Evolutionary conservation across 2,329 filamentous ascomycete species (phyloP).

Genomic region (Dactylellina leptospora): DNA sequence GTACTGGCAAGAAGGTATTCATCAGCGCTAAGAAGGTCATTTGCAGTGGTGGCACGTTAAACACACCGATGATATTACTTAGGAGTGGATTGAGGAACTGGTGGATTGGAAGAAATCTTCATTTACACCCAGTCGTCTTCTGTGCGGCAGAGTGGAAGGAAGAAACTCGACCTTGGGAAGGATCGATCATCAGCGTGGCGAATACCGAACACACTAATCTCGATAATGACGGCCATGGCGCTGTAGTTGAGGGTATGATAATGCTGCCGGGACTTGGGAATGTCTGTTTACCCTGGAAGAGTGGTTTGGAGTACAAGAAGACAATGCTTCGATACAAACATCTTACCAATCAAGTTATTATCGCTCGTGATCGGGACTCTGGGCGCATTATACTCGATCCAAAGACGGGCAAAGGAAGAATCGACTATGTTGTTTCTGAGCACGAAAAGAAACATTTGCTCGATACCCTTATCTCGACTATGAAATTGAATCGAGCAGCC

Average conservation of each 20-base stretch:
- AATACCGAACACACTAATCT: slow-evolving; percentile 81
- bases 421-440: slow-evolving; percentile 75
- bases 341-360: slow-evolving; percentile 75
- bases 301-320: slow-evolving; percentile 76
- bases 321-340: slow-evolving; percentile 73
- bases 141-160: slow-evolving; percentile 73
- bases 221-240: slow-evolving; percentile 80
- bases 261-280: slow-evolving; percentile 77
- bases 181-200: slow-evolving; percentile 80
- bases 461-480: slow-evolving; percentile 74
- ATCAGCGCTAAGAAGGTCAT: slow-evolving; percentile 58
- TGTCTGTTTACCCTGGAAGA: slow-evolving; percentile 72
- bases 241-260: slow-evolving; percentile 78
- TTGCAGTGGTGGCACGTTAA: slow-evolving; percentile 71
- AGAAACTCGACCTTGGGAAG: slow-evolving; percentile 75
- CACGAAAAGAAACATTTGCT: slow-evolving; percentile 77
- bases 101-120: slow-evolving; percentile 75
- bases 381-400: slow-evolving; percentile 79
- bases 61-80: slow-evolving; percentile 77
- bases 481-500: slow-evolving; percentile 78
- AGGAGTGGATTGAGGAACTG: slow-evolving; percentile 77
- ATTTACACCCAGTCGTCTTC: slow-evolving; percentile 77
- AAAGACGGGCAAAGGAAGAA: slow-evolving; percentile 69
- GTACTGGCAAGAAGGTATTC: slow-evolving; percentile 61
- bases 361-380: slow-evolving; percentile 78